Percentiles rank a stretch among this genome's conserved stretches.
These are phyloP conservation scores for Pseudodiploospora longispora DNA, from an alignment of 2,329 filamentous ascomycete species.

Conservation along the genomic window DNA sequence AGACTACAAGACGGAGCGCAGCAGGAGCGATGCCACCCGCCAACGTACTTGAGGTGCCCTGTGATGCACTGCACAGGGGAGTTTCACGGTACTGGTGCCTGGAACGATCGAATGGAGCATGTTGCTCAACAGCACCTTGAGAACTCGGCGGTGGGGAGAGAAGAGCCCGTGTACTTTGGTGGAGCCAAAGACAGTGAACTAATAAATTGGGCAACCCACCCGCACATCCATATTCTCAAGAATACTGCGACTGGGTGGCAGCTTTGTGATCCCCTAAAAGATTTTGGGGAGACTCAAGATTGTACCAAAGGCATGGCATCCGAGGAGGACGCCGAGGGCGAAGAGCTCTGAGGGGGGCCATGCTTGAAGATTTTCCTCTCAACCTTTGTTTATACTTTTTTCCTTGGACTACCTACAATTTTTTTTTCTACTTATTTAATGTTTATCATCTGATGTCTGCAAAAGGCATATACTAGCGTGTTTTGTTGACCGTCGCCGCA, in stretches of 20 bases:
- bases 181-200: constrained; percentile 29
- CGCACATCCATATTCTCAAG: constrained; percentile 25
- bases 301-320: constrained; percentile 1
- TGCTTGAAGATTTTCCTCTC: no score
- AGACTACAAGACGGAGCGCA: constrained; percentile 51
- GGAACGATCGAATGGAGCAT: constrained; percentile 84
- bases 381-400: no score
- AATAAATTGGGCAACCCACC: constrained; percentile 30
- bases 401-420: no score
- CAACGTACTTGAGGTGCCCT: constrained; percentile 52
- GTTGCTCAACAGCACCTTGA: constrained; percentile 69
- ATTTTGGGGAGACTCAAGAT: constrained; percentile 3
- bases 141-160: constrained; percentile 20
- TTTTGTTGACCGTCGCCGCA: no score
- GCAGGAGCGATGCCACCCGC: constrained; percentile 52
- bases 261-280: constrained; percentile 23
- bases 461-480: no score
- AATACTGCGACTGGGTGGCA: constrained; percentile 21
- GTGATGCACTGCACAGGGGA: constrained; percentile 47
- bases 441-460: no score
- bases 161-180: constrained; percentile 29
- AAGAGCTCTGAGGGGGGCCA: constrained; percentile 11
- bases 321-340: constrained; percentile 22
- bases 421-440: no score
- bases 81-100: constrained; percentile 58